Base-by-base conservation (phyloP, 2,329 filamentous ascomycete species). In the Bretziella fagacearum region DNA sequence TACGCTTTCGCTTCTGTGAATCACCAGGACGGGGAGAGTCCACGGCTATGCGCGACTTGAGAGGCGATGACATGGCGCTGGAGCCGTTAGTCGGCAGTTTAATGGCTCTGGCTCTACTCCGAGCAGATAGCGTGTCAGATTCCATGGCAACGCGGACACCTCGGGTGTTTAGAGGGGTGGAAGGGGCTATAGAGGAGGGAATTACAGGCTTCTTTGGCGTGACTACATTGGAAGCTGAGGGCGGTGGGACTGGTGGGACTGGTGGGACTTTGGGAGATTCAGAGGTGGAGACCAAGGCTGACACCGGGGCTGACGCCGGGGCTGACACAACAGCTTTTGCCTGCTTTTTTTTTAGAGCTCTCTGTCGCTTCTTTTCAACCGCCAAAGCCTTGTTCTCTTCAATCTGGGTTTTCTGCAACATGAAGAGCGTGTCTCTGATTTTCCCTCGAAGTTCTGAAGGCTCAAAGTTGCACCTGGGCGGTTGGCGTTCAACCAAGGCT, bases 361-460 rank as follows among this genome's bases (percentile, higher is more conserved):
- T 56, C 29, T 62, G 61, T 44, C 59, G 64, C 26, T 63, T 62
- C 13, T 59, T 57, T 32, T 65, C 59, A 44, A 20, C 36, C 4
- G 63, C 57, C 7, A 60, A 59, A n/a, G 32, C 32, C n/a, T 36
- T 23, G 18, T 46, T 44, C 13, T 59, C 56, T 37, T 70, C 17
- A 5, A 36, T 13, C 8, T 50, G 33, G 25, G 44, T 41, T 15
- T 40, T 41, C 23, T 84, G 73, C 15, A 89, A 65, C 1, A 62
- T 52, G 44, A 84, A 70, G 1, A 94, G 67, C 32, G 80, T 68
- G 0, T 74, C 60, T 25, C 85, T 76, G 35, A 93, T 75, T 4
- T 73, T 64, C 27, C 62, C 61, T 18, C 87, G 77, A 56, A 89
- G 72, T 6, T 68, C 58, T 1, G 71, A 68, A 2, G 70, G 64